Evolutionary conservation across 495 filamentous ascomycete genomes (phyloP), one percentile per base, ranked within the genome.

Genomic region (Aspergillus campestris): DNA sequence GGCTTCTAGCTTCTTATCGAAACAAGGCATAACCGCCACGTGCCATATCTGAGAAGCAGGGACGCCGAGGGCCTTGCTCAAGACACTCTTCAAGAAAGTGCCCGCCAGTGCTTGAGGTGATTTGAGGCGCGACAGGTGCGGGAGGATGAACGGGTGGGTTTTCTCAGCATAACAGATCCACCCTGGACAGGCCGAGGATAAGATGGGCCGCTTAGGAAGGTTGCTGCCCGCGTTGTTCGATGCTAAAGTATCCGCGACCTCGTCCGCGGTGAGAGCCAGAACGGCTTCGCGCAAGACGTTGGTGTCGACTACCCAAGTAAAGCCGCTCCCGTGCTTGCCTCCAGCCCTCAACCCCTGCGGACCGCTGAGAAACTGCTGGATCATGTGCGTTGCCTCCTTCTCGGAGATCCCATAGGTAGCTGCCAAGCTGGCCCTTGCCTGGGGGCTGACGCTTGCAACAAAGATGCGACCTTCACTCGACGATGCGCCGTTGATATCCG

Each of bases 81-180:
- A 61, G 7, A 84, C 77, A 0, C 88, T 87, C 55, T 98, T 98
- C 28, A 97, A 59, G 15, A 95, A 74, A 0, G 88, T 95, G 8
- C 94, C 92, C 35, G 84, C 81, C 34, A 97, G 67, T 3, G 92
- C 92, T 65, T 97, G 94, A 3, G 92, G 92, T 0, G 89, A 95
- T 62, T 97, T 97, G 30, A 97, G 72, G 10, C 79, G 79, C 33
- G 89, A 96, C 28, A 98, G 74, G 61, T 98, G 89, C 6, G 90
- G 89, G 35, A 98, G 75, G 34, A 96, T 79, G 53, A 94, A 82
- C 0, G 92, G 88, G 59, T 98, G 91, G 29, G 88, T 95, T 66
- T 97, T 96, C 56, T 98, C 92, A 38, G 91, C 89, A 61, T 98
- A 97, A 66, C 92, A 98, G 30, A 98, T 91, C 88, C 94, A 98